Percentiles rank a stretch among this genome's conserved stretches.
Evolutionary conservation across 148 eudicot genomes (phyloP).

Genomic region (Rhododendron simsii): DNA sequence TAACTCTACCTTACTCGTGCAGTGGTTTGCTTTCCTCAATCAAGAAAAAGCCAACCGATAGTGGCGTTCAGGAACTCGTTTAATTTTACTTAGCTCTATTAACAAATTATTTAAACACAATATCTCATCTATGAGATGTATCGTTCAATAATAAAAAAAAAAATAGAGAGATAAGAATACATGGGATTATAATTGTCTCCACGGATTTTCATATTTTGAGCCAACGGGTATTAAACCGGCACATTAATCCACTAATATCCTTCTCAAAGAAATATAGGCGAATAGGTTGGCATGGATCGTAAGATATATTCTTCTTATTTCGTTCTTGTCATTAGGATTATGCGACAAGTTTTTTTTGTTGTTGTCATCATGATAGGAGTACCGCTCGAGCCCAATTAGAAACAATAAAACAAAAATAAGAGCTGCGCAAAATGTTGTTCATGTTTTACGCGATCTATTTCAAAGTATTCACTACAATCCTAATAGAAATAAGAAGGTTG

Average conservation of each 20-base stretch:
- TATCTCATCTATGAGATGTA: too few species aligned
- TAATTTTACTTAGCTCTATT: too few species aligned
- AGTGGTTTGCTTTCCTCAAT: background rate
- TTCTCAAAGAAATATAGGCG: too few species aligned
- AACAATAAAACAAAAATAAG: background rate
- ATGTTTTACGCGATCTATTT: background rate
- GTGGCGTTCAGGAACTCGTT: too few species aligned
- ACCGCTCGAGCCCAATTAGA: background rate
- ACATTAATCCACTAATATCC: too few species aligned
- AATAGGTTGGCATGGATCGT: background rate
- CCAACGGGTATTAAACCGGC: too few species aligned
- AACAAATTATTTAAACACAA: too few species aligned
- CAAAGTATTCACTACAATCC: background rate
- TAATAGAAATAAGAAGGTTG: background rate
- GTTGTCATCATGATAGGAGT: background rate
- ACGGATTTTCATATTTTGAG: too few species aligned
- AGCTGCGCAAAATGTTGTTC: background rate
- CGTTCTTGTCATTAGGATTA: background rate
- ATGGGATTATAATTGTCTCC: too few species aligned
- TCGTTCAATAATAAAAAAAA: too few species aligned
- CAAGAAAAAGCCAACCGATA: background rate
- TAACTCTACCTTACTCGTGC: background rate
- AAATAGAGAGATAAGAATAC: too few species aligned
- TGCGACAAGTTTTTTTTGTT: background rate
- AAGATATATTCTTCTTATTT: too few species aligned